Evolutionary conservation across 2,329 filamentous ascomycete genomes (phyloP), one percentile per base, ranked within the genome.

Genomic region (Penicillium sclerotiorum): DNA sequence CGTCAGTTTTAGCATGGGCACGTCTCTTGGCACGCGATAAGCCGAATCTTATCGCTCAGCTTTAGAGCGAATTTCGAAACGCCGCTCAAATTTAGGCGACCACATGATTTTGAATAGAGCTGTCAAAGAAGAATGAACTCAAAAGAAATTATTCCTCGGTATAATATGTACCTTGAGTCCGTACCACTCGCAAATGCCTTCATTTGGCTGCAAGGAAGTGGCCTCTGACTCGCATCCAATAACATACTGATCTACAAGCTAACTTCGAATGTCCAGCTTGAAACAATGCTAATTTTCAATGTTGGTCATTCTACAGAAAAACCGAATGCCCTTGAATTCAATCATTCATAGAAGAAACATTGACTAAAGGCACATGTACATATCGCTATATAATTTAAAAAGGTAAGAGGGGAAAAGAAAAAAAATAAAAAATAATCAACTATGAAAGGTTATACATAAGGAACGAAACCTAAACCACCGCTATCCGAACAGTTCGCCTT

Each of bases 11-110:
- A 45, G 47, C 48, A 49, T 50, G 7, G 30, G 40, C 47, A 43
- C 48, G 30, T 44, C 50, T 47, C 57, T 61, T 59, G 57, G 59
- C 59, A 35, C 23, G 11, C 25, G 47, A 52, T 55, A 57, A 55
- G 41, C 27, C 17, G 15, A 21, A n/a, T 17, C 43, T 46, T 46
- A 46, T 46, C 43, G 39, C 12, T 27, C n/a, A n/a, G n/a, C n/a
- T n/a, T n/a, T n/a, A n/a, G n/a, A n/a, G n/a, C n/a, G n/a, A n/a
- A n/a, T n/a, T n/a, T n/a, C n/a, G n/a, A n/a, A n/a, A n/a, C n/a
- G n/a, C n/a, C n/a, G n/a, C n/a, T n/a, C n/a, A n/a, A n/a, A n/a
- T n/a, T n/a, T n/a, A n/a, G n/a, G n/a, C n/a, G n/a, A n/a, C n/a
- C n/a, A n/a, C n/a, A 30, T 30, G 27, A n/a, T 30, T 30, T 30